These are phyloP conservation scores for Malassezia obtusa DNA, from an alignment of 1,284 basidiomycete species.

Conservation along the genomic window DNA sequence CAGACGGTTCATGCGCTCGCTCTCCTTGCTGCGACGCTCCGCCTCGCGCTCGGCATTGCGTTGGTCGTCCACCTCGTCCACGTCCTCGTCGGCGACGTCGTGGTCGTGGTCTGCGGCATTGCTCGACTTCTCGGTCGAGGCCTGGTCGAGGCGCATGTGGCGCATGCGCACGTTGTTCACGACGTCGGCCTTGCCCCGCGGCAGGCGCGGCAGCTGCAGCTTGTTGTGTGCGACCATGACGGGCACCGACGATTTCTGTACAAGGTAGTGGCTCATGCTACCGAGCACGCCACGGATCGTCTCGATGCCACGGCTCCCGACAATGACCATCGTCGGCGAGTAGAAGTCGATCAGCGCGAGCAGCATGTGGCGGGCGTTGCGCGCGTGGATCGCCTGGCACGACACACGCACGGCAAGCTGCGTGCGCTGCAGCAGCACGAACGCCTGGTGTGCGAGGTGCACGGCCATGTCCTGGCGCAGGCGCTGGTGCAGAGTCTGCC, in stretches of 20 bases:
- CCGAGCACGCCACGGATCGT: constrained; percentile 89
- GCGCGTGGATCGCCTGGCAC: constrained; percentile 84
- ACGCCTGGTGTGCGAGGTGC: constrained; percentile 72
- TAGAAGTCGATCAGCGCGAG: constrained; percentile 77
- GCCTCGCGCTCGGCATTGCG: not conserved
- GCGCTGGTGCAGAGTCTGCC: constrained; percentile 72
- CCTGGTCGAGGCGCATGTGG: constrained; percentile 43
- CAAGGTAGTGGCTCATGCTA: constrained; percentile 93
- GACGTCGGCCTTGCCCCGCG: constrained; percentile 42
- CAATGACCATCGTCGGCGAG: constrained; percentile 85
- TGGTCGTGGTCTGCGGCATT: constrained; percentile 17
- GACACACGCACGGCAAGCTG: constrained; percentile 71
- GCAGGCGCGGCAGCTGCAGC: constrained; percentile 38
- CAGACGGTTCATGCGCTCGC: constrained; percentile 13
- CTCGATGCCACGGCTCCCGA: constrained; percentile 81
- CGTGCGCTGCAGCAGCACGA: constrained; percentile 77
- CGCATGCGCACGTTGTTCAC: constrained; percentile 36
- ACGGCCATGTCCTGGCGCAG: constrained; percentile 84
- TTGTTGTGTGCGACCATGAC: constrained; percentile 60
- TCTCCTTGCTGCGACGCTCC: not conserved
- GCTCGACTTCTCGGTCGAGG: constrained; percentile 37
- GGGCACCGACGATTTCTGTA: constrained; percentile 80
- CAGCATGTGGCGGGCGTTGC: constrained; percentile 85
- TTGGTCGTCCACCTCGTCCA: not conserved
- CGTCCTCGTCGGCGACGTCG: constrained; percentile 7